Evolutionary conservation across 169 alveolate genomes (phyloP).

Genomic region (Eimeria sp.): DNA sequence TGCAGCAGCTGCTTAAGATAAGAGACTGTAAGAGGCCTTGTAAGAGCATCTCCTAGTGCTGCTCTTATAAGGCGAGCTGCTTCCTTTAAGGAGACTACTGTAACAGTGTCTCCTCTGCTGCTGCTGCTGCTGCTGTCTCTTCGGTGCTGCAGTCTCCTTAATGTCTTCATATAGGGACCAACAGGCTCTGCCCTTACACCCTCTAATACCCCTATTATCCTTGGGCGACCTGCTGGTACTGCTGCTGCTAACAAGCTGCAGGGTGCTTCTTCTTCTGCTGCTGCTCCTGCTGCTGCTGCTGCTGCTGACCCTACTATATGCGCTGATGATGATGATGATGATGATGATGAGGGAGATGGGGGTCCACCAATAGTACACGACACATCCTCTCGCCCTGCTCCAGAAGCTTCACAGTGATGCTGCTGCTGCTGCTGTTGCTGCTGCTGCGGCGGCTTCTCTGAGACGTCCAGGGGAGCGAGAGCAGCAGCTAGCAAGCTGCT

Average conservation of each 20-base stretch:
- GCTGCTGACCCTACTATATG: background rate
- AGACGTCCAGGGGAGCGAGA: too few relatives aligned
- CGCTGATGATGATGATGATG: too few relatives aligned
- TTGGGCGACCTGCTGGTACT: background rate
- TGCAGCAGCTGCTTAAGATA: constrained; percentile 6
- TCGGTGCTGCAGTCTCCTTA: background rate
- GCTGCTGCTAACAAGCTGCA: constrained; percentile 21
- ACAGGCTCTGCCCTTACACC: background rate
- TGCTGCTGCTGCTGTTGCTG: constrained; percentile 58
- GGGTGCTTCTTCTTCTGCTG: background rate
- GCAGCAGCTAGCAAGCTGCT: too few relatives aligned
- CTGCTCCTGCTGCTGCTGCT: constrained; percentile 52
- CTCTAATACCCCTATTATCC: background rate
- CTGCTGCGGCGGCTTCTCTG: constrained; percentile 11
- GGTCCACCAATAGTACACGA: background rate
- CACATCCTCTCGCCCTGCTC: background rate
- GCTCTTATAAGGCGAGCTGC: background rate
- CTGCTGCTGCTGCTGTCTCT: background rate
- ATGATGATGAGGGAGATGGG: too few relatives aligned
- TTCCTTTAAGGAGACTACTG: background rate
- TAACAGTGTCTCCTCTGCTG: background rate
- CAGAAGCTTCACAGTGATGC: background rate
- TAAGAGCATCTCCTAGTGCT: background rate
- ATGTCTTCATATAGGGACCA: background rate
- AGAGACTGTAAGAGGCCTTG: background rate